Conservation (phyloP, 2,329 filamentous ascomycete species). For the Sclerotinia trifoliorum region DNA sequence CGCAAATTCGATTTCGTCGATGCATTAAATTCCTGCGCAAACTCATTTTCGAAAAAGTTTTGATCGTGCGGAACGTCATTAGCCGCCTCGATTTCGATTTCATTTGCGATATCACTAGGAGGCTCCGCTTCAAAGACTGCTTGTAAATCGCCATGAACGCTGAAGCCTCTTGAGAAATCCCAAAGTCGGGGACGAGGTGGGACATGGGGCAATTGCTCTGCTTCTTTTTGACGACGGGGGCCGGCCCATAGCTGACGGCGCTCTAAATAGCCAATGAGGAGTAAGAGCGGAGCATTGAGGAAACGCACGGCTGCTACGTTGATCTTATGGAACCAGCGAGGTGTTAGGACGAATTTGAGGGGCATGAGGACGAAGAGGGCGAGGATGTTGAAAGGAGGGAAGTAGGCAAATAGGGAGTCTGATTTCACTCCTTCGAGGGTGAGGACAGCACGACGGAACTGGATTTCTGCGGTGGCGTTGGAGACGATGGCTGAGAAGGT, state of each 20-base stretch:
- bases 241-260: slow-evolving; percentile 63
- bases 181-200: slow-evolving; percentile 31
- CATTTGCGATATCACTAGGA: slow-evolving; percentile 31
- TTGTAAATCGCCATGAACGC: slow-evolving; percentile 38
- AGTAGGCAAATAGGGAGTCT: slow-evolving; percentile 62
- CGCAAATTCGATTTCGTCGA: background rate
- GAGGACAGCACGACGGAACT: slow-evolving; percentile 76
- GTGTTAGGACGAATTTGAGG: slow-evolving; percentile 73
- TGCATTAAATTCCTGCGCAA: slow-evolving; percentile 28
- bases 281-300: slow-evolving; percentile 72
- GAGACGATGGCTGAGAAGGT: slow-evolving; percentile 76
- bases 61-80: slow-evolving; percentile 21
- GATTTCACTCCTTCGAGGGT: slow-evolving; percentile 85
- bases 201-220: slow-evolving; percentile 31
- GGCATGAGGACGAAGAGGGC: slow-evolving; percentile 73
- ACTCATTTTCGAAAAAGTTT: slow-evolving; percentile 18
- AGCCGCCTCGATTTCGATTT: slow-evolving; percentile 28
- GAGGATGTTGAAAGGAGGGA: slow-evolving; percentile 79
- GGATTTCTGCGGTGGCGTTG: slow-evolving; percentile 79
- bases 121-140: slow-evolving; percentile 39
- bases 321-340: slow-evolving; percentile 87
- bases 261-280: slow-evolving; percentile 70
- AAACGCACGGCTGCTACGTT: slow-evolving; percentile 74
- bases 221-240: slow-evolving; percentile 27
- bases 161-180: slow-evolving; percentile 36